Base-by-base conservation (phyloP, 2,329 filamentous ascomycete genomes). In the Pestalotiopsis sp. region DNA sequence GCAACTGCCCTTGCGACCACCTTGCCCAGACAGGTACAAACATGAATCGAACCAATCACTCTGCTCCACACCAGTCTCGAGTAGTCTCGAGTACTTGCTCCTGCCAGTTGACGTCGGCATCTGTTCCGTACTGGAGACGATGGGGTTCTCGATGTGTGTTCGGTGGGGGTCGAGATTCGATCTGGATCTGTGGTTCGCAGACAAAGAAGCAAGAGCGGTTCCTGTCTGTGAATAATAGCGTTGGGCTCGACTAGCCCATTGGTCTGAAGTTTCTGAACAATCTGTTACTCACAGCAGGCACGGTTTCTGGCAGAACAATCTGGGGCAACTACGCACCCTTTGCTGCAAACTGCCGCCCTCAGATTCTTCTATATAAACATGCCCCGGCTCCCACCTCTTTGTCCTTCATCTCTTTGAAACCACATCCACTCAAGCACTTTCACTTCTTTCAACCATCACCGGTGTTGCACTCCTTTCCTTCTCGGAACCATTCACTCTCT, bases 401-500 rank as follows among this genome's bases (percentile, higher is more conserved):
- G 2, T 52, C n/a, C 7, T 9, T 52, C 45, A n/a, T 52, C 20
- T 52, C 11, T n/a, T 52, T 52, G 17, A 52, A 17, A 52, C 17
- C 45, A 52, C 45, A 52, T n/a, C 31, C 14, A 62, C 49, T 20
- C 38, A 49, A 25, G 17, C 61, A 45, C 45, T 14, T 39, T 45
- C 36, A 45, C 25, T 64, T 11, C 39, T 49, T 64, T 64, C 38
- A 49, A 17, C 4, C n/a, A 52, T 25, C 38, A 49, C 5, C 45
- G 41, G 61, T 64, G 38, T 64, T 64, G 61, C 39, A 41, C 13
- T 45, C 61, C 38, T 52, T 64, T 38, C 59, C 14, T 31, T 36
- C 9, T 36, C 31, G 14, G 38, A 64, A n/a, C 23, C 61, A 49
- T 36, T 64, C 61, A 45, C 49, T 64, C 38, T 64, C 41, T 64